phyloP scores from a whole-genome alignment of 2,329 filamentous ascomycete genomes.

The Tolypocladium cylindrosporum region DNA sequence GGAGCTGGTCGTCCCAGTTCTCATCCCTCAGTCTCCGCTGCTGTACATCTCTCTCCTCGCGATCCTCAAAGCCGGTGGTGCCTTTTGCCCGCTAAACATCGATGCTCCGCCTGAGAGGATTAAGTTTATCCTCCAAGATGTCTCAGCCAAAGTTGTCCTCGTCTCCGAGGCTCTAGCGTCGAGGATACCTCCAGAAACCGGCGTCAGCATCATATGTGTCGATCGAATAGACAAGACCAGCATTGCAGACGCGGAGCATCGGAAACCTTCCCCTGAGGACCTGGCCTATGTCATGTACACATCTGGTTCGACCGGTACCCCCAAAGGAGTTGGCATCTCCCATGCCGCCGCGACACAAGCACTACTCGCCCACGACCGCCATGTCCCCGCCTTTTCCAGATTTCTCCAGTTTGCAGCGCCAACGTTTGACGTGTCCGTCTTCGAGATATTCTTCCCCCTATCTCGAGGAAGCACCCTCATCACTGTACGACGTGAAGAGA shows the following conservation, averaged over 20 bases:
- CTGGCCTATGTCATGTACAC: constrained; percentile 91
- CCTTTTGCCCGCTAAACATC: constrained; percentile 75
- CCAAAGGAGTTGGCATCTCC: constrained; percentile 78
- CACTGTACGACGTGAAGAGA: constrained; percentile 54
- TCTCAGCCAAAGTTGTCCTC: constrained; percentile 58
- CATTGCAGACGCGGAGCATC: constrained; percentile 4
- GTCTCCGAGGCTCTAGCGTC: constrained; percentile 42
- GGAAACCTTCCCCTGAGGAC: constrained; percentile 21
- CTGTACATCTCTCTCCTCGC: constrained; percentile 72
- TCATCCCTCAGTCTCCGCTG: constrained; percentile 66
- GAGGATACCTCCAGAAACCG: constrained; percentile 23
- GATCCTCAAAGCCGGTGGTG: constrained; percentile 69
- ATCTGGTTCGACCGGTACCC: constrained; percentile 78
- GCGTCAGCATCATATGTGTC: constrained; percentile 25
- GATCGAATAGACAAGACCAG: constrained; percentile 5
- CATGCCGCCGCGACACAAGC: constrained; percentile 75
- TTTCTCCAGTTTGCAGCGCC: constrained; percentile 90
- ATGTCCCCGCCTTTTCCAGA: constrained; percentile 65
- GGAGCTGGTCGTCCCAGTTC: constrained; percentile 57
- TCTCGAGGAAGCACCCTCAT: constrained; percentile 66
- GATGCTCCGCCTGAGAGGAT: constrained; percentile 71
- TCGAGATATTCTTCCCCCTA: constrained; percentile 87
- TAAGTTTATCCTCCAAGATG: constrained; percentile 71
- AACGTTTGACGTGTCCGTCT: constrained; percentile 90
- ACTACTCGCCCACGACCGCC: constrained; percentile 66